Conservation (phyloP, 257 asterid species). For the Petunia secreta region DNA sequence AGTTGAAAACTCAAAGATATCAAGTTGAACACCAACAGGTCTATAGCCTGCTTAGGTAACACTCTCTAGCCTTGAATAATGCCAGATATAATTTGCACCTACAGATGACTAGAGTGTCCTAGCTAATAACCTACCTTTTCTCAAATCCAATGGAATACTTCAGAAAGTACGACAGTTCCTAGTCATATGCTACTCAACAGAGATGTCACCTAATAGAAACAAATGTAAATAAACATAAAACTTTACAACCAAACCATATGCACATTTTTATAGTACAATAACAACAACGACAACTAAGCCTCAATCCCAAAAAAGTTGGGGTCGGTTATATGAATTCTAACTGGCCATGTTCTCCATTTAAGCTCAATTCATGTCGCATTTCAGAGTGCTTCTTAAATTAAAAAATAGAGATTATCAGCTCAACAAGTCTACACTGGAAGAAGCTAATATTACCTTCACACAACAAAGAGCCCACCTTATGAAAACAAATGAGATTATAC, state of each 20-base stretch:
- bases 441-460: background rate
- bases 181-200: conserved; percentile 4
- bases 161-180: conserved; percentile 10
- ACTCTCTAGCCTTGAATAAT: background rate
- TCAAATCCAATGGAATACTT: background rate
- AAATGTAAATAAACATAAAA: background rate
- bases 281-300: too few species aligned
- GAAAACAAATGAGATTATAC: background rate
- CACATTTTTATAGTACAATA: too few species aligned
- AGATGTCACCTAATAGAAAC: background rate
- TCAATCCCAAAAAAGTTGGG: too few species aligned
- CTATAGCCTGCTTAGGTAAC: background rate
- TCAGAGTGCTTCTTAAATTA: background rate
- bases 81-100: background rate
- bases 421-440: background rate
- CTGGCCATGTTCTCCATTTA: too few species aligned
- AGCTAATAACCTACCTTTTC: background rate
- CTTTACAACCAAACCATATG: background rate
- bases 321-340: too few species aligned
- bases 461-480: background rate
- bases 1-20: background rate
- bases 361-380: background rate
- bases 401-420: background rate
- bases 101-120: background rate
- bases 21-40: background rate